These are phyloP conservation scores for Russula abietina DNA, from an alignment of 768 basidiomycete genomes.

Conservation along the genomic window DNA sequence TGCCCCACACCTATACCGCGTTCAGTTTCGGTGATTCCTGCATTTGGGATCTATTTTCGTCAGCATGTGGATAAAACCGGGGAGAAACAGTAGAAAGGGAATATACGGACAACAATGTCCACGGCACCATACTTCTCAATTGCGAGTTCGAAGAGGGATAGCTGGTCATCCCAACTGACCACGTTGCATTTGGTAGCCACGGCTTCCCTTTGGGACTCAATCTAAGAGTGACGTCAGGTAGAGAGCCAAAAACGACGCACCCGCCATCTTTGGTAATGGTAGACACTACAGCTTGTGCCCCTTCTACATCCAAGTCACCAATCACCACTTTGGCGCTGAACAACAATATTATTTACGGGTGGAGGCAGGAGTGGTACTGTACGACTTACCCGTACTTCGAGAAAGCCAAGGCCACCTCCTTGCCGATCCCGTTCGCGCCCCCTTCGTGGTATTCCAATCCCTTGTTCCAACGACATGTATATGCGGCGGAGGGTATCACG, in stretches of 20 bases:
- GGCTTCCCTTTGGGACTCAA: too few species aligned
- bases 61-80: too few species aligned
- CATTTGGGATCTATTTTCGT: conserved; percentile 25
- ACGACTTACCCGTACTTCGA: conserved; percentile 25
- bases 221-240: too few species aligned
- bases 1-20: conserved; percentile 1
- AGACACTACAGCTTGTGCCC: conserved; percentile 16
- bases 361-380: neutral
- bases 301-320: conserved; percentile 13
- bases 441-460: conserved; percentile 12
- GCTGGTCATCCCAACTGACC: conserved; percentile 27
- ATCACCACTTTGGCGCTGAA: conserved; percentile 23
- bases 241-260: conserved; percentile 10
- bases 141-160: conserved; percentile 31
- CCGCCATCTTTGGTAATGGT: conserved; percentile 21
- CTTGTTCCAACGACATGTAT: neutral
- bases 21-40: conserved; percentile 21
- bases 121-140: conserved; percentile 28
- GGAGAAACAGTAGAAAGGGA: neutral
- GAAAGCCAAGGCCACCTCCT: conserved; percentile 26
- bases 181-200: conserved; percentile 24
- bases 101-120: conserved; percentile 31
- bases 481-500: neutral
- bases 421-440: conserved; percentile 29
- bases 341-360: too few species aligned